phyloP scores from a whole-genome alignment of 208 protist genomes.

The Crithidia acanthocephali region DNA sequence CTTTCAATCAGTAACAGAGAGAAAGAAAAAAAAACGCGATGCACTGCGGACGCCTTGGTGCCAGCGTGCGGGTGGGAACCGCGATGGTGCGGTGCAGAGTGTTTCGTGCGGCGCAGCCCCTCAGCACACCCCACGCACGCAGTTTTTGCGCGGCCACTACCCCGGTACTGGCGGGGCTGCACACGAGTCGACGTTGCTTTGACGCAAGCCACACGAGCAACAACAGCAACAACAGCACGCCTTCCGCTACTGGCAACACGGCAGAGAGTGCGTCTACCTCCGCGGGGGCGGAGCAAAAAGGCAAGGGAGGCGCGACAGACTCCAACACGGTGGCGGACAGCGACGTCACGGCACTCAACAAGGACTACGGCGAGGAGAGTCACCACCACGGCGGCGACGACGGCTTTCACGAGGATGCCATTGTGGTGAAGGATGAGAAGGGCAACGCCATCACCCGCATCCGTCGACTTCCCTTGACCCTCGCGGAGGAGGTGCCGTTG shows the following conservation, averaged over 20 bases:
- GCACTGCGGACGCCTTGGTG: conserved; percentile 4
- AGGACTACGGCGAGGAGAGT: conserved; percentile 31
- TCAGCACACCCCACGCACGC: background rate
- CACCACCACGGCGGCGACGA: conserved; percentile 20
- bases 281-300: background rate
- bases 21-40: background rate
- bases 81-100: conserved; percentile 13
- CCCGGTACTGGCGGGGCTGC: background rate
- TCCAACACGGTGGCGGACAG: background rate
- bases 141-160: conserved; percentile 7
- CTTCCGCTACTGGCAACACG: background rate
- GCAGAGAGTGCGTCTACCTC: background rate
- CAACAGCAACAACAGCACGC: background rate
- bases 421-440: conserved; percentile 68
- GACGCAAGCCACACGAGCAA: background rate
- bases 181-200: background rate
- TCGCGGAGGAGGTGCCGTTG: conserved; percentile 86
- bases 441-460: conserved; percentile 74
- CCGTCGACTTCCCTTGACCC: conserved; percentile 67
- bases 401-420: conserved; percentile 57
- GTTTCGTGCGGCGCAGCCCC: background rate
- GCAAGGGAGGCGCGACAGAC: background rate
- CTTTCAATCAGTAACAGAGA: too few species aligned
- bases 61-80: background rate
- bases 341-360: conserved; percentile 19